These are phyloP conservation scores for Lentinula raphanica DNA, from an alignment of 768 basidiomycete genomes.

Conservation along the genomic window DNA sequence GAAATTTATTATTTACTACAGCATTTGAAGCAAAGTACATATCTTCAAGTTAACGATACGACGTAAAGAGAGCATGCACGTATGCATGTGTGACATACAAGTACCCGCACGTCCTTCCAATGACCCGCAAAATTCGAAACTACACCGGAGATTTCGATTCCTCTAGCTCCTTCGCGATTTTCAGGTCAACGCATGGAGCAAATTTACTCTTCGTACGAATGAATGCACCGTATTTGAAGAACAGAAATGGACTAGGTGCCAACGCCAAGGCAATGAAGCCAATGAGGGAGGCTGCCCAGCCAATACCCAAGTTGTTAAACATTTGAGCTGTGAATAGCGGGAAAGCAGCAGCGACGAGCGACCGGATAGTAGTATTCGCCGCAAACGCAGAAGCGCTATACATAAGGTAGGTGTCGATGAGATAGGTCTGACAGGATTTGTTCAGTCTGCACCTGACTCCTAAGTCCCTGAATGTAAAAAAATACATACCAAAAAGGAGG, in stretches of 20 bases:
- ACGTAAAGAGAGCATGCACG: too few species aligned
- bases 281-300: slow-evolving; percentile 11
- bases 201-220: slow-evolving; percentile 54
- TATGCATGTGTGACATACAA: too few species aligned
- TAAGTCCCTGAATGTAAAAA: too few species aligned
- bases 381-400: slow-evolving; percentile 60
- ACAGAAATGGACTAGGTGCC: slow-evolving; percentile 52
- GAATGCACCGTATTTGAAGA: slow-evolving; percentile 59
- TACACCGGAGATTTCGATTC: not conserved
- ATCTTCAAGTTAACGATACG: too few species aligned
- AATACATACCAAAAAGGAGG: slow-evolving; percentile 52
- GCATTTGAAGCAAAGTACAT: too few species aligned
- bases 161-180: slow-evolving; percentile 30
- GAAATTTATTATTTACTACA: too few species aligned
- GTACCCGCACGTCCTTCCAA: too few species aligned
- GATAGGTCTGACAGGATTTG: slow-evolving; percentile 1
- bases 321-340: slow-evolving; percentile 40
- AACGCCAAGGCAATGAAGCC: slow-evolving; percentile 6
- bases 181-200: slow-evolving; percentile 44
- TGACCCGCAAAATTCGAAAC: not conserved
- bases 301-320: slow-evolving; percentile 19
- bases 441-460: slow-evolving; percentile 28
- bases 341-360: slow-evolving; percentile 30
- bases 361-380: slow-evolving; percentile 32
- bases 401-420: slow-evolving; percentile 24